Conservation (phyloP, 2,329 filamentous ascomycete species). For the Trichoderma atrobrunneum region DNA sequence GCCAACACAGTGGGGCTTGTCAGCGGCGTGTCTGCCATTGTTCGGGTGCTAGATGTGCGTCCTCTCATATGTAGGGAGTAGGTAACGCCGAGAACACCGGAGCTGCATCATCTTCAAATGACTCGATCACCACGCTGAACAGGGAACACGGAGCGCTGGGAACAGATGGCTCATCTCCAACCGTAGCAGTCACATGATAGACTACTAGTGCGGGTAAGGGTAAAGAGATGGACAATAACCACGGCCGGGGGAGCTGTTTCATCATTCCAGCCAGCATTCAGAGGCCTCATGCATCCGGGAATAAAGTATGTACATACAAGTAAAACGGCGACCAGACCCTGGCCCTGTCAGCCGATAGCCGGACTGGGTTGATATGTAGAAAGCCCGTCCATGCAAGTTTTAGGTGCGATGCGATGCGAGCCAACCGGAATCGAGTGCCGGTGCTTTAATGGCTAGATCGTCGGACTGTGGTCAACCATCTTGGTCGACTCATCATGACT, state of each 20-base stretch:
- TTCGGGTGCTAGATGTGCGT: not conserved
- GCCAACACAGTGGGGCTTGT: conserved; percentile 4
- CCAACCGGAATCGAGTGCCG: not conserved
- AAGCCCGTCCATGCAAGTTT: not conserved
- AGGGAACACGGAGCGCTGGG: not conserved
- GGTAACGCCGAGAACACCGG: not conserved
- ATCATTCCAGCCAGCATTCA: not conserved
- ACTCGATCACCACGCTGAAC: not conserved
- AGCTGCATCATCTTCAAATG: not conserved
- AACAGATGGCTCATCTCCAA: not conserved
- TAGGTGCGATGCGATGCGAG: not conserved
- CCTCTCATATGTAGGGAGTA: not conserved
- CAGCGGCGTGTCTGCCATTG: not conserved
- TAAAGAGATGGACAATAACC: not conserved
- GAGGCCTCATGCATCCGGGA: not conserved
- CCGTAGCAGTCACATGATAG: conserved; percentile 2
- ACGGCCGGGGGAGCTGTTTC: not conserved
- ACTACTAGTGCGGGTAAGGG: not conserved
- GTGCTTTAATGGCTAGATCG: not conserved
- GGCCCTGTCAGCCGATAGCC: conserved; percentile 14
- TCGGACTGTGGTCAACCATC: not conserved
- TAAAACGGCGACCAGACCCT: not conserved
- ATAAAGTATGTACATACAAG: not conserved
- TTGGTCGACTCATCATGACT: not conserved
- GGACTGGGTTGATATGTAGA: not conserved